Conservation (phyloP, 2,329 filamentous ascomycete species). For the Alternaria triticina region DNA sequence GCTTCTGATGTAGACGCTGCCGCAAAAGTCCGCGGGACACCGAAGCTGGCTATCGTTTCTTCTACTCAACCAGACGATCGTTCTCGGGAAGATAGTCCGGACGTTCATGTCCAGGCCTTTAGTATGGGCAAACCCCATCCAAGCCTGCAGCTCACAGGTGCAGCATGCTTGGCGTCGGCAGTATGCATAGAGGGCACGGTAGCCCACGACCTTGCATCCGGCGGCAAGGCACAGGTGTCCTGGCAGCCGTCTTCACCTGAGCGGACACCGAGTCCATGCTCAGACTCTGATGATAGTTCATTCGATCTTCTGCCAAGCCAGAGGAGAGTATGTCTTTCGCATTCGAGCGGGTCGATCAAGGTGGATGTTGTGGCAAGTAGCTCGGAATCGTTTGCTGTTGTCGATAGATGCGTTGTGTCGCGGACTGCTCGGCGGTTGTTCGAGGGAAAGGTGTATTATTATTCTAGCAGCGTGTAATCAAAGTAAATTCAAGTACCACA, state of each 20-base stretch:
- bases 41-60: constrained; percentile 66
- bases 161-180: constrained; percentile 39
- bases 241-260: constrained; percentile 11
- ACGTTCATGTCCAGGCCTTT: constrained; percentile 33
- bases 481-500: not conserved
- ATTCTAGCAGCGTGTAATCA: not conserved
- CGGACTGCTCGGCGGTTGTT: constrained; percentile 43
- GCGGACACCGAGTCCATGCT: constrained; percentile 18
- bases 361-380: constrained; percentile 29
- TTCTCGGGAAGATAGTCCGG: not conserved
- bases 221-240: not conserved
- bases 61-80: constrained; percentile 5
- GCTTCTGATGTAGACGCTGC: constrained; percentile 47
- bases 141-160: constrained; percentile 43
- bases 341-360: constrained; percentile 35
- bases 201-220: constrained; percentile 20
- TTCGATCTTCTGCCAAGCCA: constrained; percentile 5
- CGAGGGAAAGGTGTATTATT: constrained; percentile 38
- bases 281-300: constrained; percentile 1
- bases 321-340: constrained; percentile 20
- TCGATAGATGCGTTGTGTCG: constrained; percentile 38
- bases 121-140: constrained; percentile 44
- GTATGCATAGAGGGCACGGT: constrained; percentile 38
- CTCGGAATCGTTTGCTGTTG: constrained; percentile 22
- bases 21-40: constrained; percentile 58